Conservation (phyloP, 495 filamentous ascomycete species). For the Penicillium mononematosum region DNA sequence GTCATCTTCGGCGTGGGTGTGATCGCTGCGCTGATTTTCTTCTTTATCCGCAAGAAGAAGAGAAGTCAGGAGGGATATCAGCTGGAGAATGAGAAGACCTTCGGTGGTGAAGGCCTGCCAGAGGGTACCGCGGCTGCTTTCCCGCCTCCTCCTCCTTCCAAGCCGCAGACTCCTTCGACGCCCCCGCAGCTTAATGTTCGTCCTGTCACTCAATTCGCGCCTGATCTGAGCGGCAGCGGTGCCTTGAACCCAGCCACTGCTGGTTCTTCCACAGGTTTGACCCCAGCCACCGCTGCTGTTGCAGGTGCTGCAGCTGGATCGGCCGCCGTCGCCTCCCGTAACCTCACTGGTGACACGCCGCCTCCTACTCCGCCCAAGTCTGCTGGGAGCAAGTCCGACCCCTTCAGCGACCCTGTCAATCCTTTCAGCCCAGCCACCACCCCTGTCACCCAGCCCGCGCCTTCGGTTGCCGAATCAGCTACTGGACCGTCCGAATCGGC, state of each 20-base stretch:
- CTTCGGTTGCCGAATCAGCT: conserved; percentile 28
- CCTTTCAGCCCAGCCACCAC: conserved; percentile 46
- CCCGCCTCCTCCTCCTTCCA: conserved; percentile 37
- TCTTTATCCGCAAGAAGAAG: conserved; percentile 65
- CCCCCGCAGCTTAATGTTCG: conserved; percentile 83
- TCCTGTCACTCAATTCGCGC: conserved; percentile 84
- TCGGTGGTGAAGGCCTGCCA: conserved; percentile 30
- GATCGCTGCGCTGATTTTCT: conserved; percentile 59
- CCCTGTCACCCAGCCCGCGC: conserved; percentile 10
- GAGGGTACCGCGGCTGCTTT: conserved; percentile 28
- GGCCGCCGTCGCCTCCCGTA: conserved; percentile 34
- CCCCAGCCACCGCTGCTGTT: conserved; percentile 25
- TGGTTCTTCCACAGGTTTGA: conserved; percentile 30
- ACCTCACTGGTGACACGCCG: conserved; percentile 38
- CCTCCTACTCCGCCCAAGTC: conserved; percentile 42
- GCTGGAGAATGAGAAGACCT: conserved; percentile 52
- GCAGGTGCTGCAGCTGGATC: conserved; percentile 31
- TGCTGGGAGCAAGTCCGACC: conserved; percentile 42
- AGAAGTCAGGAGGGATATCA: conserved; percentile 53
- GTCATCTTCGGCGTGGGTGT: conserved; percentile 64
- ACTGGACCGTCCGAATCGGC: conserved; percentile 28
- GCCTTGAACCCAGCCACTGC: conserved; percentile 35
- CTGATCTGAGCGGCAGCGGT: conserved; percentile 55
- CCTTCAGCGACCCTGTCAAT: conserved; percentile 50
- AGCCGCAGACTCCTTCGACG: conserved; percentile 46